Evolutionary conservation across 23 red algal species (phyloP).

Genomic region (Rhodosorus marinus): DNA sequence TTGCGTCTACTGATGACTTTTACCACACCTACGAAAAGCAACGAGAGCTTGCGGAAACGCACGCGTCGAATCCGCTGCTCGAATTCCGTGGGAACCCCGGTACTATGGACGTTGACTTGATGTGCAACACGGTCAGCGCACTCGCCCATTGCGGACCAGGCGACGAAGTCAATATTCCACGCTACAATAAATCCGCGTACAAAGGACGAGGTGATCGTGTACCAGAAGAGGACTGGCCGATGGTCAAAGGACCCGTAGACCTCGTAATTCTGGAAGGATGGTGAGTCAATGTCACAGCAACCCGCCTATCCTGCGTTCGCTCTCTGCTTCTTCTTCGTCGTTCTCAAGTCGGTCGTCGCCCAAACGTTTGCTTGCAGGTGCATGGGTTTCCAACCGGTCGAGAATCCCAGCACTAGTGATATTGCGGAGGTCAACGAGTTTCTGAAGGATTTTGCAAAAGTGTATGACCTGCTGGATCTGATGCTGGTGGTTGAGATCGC

Average conservation of each 20-base stretch:
- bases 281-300: too few species aligned
- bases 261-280: conserved; percentile 86
- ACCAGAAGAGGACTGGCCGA: conserved; percentile 35
- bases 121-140: conserved; percentile 14
- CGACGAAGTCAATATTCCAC: conserved; percentile 20
- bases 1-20: conserved; percentile 82
- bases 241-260: conserved; percentile 24
- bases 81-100: conserved; percentile 76
- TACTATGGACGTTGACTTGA: conserved; percentile 57
- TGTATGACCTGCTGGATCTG: conserved; percentile 54
- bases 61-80: conserved; percentile 41
- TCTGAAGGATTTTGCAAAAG: conserved; percentile 14
- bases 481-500: conserved; percentile 55
- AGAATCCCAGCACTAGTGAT: conserved; percentile 5
- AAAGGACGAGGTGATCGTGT: conserved; percentile 71
- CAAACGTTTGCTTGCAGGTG: neutral
- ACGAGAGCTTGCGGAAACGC: conserved; percentile 13
- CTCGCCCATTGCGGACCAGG: conserved; percentile 9
- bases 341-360: neutral
- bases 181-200: conserved; percentile 85
- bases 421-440: conserved; percentile 38
- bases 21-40: conserved; percentile 78
- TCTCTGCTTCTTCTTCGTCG: too few species aligned
- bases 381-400: conserved; percentile 4
- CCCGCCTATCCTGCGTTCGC: too few species aligned